Evolutionary conservation across 805 yeast species (phyloP), one percentile per base, ranked within the genome.

Genomic region (Kazachstania viticola): DNA sequence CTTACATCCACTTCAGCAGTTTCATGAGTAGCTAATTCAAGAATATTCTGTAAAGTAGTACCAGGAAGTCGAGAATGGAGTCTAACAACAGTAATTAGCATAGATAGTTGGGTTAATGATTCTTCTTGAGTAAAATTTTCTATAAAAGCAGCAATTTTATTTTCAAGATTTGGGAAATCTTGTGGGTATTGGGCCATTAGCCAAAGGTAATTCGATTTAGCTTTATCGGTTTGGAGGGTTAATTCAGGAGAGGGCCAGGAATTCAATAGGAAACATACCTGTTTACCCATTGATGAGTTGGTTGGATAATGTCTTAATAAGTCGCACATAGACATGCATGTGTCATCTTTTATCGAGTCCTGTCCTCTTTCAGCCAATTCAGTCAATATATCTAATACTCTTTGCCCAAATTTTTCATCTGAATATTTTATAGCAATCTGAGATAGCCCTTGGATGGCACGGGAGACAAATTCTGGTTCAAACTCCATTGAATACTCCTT

Each of bases 401-500:
- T 75, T 28, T 70, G 64, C 11, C 58, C 46, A 30, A 71, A 61
- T 33, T 60, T 65, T 5, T 70, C 62, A 17, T 49, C 41, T 1
- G 58, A 46, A 31, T 75, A 56, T 46, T 76, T 75, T 38, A 79
- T 73, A 9, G 84, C 85, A 29, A 80, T 67, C 30, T 81, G 79
- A 0, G 83, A 79, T 40, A 80, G 67, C 7, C 81, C 80, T 36
- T 64, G 64, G 23, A 80, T 70, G 3, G 88, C 67, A 38, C 75
- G 68, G 27, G 58, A 47, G 8, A 79, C 93, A 41, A 85, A 73
- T 29, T 81, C 78, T 3, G 77, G 73, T 48, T 88, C 96, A 45
- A 84, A 74, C 49, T 82, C 94, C 78, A 76, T 74, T 4, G 88
- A 73, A 49, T 81, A 81, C 54, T 81, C 93, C 48, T 77, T 75